Percentiles rank a stretch among this genome's conserved stretches.
Evolutionary conservation across 805 yeast genomes (phyloP).

Genomic region (Nakazawaea wyomingensis): DNA sequence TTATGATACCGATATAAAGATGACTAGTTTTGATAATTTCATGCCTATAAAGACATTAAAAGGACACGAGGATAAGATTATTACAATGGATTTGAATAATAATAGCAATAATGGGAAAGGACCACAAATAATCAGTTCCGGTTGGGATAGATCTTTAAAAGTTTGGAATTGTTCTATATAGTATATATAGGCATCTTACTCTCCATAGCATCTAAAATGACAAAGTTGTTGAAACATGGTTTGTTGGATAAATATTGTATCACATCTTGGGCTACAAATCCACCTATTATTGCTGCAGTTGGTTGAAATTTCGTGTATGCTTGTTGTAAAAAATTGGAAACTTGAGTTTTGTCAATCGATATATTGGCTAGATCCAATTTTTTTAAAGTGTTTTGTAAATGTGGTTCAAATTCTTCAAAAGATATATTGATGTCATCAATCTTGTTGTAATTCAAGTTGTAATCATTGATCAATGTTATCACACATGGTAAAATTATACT

Average conservation of each 20-base stretch:
- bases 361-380: constrained; percentile 41
- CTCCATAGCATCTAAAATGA: constrained; percentile 67
- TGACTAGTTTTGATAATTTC: constrained; percentile 75
- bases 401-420: constrained; percentile 23
- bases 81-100: constrained; percentile 54
- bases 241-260: constrained; percentile 68
- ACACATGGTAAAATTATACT: constrained; percentile 56
- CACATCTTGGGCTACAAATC: constrained; percentile 84
- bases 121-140: constrained; percentile 53
- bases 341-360: constrained; percentile 33
- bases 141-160: constrained; percentile 83
- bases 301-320: constrained; percentile 70
- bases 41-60: constrained; percentile 42
- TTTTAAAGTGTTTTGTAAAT: constrained; percentile 25
- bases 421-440: constrained; percentile 21
- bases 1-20: constrained; percentile 63
- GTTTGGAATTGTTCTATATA: constrained; percentile 44
- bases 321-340: constrained; percentile 41
- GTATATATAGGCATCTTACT: constrained; percentile 75
- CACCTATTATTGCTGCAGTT: constrained; percentile 83
- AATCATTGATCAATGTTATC: constrained; percentile 49
- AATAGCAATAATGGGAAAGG: constrained; percentile 21
- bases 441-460: constrained; percentile 20
- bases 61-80: constrained; percentile 63
- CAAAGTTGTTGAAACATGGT: constrained; percentile 75